These are phyloP conservation scores for Hyphodiscus hymeniophilus DNA, from an alignment of 495 filamentous ascomycete genomes.

Conservation along the genomic window DNA sequence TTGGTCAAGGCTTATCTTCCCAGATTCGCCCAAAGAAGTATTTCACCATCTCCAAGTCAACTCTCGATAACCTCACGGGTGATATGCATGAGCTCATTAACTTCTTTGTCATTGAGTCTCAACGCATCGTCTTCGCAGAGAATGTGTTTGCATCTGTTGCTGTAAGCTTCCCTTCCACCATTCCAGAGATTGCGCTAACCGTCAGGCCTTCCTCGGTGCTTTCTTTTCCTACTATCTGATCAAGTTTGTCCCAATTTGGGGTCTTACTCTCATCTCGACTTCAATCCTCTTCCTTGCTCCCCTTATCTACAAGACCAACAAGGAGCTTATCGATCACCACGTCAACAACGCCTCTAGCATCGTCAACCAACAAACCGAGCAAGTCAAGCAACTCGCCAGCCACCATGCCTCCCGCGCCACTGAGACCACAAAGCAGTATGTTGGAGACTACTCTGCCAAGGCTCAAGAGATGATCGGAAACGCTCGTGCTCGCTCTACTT, in stretches of 20 bases:
- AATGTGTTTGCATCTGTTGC: constrained; percentile 73
- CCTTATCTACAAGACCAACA: constrained; percentile 85
- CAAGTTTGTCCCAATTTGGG: constrained; percentile 92
- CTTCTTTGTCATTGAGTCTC: constrained; percentile 95
- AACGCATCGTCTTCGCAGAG: constrained; percentile 91
- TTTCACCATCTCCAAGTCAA: constrained; percentile 82
- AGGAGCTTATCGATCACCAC: constrained; percentile 85
- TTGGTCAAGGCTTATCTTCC: constrained; percentile 72
- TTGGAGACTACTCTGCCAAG: constrained; percentile 77
- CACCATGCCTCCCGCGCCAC: constrained; percentile 75
- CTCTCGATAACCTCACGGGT: constrained; percentile 68
- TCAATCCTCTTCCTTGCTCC: constrained; percentile 77
- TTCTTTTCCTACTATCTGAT: constrained; percentile 89
- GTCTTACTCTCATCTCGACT: constrained; percentile 69
- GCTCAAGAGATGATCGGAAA: constrained; percentile 64
- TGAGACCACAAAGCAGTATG: constrained; percentile 68
- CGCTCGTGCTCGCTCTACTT: constrained; percentile 42
- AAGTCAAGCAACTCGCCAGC: constrained; percentile 69
- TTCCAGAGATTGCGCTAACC: constrained; percentile 9
- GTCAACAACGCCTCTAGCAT: constrained; percentile 62
- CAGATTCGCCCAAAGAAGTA: constrained; percentile 87
- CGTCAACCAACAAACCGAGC: constrained; percentile 70
- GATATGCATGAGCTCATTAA: constrained; percentile 89
- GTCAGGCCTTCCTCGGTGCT: constrained; percentile 65
- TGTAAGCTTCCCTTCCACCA: constrained; percentile 47